phyloP scores from a whole-genome alignment of 116 monocot species.

The Iris pallida region DNA sequence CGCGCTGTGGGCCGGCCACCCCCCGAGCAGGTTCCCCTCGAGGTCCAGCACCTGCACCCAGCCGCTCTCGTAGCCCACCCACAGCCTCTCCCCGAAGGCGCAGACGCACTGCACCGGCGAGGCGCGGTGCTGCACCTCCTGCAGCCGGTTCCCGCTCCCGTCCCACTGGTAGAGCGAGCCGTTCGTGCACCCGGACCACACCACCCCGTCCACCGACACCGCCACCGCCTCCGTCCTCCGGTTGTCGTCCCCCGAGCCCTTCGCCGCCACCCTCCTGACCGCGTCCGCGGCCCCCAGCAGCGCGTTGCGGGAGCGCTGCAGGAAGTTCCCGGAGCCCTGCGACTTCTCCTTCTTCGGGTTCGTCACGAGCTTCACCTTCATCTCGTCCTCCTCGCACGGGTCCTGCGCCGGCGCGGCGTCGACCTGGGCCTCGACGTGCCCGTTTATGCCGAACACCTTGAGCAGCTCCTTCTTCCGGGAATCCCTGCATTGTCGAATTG shows the following conservation, averaged over 20 bases:
- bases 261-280: conserved; percentile 65
- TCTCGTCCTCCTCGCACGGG: conserved; percentile 39
- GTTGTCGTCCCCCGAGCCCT: conserved; percentile 60
- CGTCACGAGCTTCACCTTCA: conserved; percentile 34
- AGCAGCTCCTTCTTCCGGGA: conserved; percentile 57
- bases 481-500: no score
- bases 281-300: conserved; percentile 75
- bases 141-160: conserved; percentile 51
- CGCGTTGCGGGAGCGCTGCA: conserved; percentile 63
- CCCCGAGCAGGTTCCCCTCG: conserved; percentile 56
- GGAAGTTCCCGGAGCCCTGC: conserved; percentile 36
- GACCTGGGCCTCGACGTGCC: conserved; percentile 35
- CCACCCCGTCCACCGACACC: conserved; percentile 51
- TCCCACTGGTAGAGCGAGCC: conserved; percentile 71
- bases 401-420: conserved; percentile 34
- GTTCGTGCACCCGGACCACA: conserved; percentile 72
- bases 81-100: conserved; percentile 45
- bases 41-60: conserved; percentile 60
- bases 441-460: conserved; percentile 50
- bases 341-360: conserved; percentile 52
- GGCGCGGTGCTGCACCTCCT: conserved; percentile 51
- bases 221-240: conserved; percentile 40
- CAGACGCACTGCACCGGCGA: conserved; percentile 52
- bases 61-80: conserved; percentile 66
- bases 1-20: conserved; percentile 61